Conservation (phyloP, 192 early-diverging fungal genomes). For the Allomyces javanicus region DNA sequence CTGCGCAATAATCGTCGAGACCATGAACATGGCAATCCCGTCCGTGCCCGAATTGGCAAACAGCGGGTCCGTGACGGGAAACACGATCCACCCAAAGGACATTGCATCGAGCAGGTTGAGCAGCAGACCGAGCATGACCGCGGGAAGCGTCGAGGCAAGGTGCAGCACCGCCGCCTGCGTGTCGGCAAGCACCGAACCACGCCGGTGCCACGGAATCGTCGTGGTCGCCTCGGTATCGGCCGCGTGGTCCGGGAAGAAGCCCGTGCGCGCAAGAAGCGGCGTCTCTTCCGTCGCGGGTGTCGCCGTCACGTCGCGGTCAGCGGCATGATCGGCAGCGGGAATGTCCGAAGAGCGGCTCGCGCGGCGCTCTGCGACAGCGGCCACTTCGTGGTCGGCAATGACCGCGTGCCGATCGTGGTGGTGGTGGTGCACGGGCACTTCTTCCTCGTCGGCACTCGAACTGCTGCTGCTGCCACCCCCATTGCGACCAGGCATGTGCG, state of each 20-base stretch:
- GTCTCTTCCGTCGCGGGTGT: too few relatives aligned
- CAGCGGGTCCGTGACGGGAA: conserved; percentile 55
- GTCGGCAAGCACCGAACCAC: not conserved
- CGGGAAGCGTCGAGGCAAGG: conserved; percentile 33
- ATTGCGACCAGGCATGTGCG: not conserved
- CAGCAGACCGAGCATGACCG: conserved; percentile 71
- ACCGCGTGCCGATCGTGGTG: not conserved
- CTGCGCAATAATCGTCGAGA: conserved; percentile 54
- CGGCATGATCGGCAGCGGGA: too few relatives aligned
- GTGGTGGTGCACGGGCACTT: not conserved
- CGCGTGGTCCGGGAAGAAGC: not conserved
- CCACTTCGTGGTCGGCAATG: not conserved
- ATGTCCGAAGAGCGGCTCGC: too few relatives aligned
- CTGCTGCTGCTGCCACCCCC: not conserved
- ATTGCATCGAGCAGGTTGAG: conserved; percentile 86
- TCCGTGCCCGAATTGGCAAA: conserved; percentile 51
- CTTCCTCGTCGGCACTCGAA: not conserved
- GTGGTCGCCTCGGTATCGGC: not conserved
- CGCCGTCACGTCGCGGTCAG: too few relatives aligned
- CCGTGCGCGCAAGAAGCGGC: not conserved
- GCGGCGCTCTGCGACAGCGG: too few relatives aligned
- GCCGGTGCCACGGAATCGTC: not conserved
- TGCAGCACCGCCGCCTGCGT: not conserved
- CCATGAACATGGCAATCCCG: conserved; percentile 92
- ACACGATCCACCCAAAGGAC: conserved; percentile 75